Evolutionary conservation across 805 yeast genomes (phyloP), one percentile per base, ranked within the genome.

Genomic region (Kodamaea nitidulidarum): DNA sequence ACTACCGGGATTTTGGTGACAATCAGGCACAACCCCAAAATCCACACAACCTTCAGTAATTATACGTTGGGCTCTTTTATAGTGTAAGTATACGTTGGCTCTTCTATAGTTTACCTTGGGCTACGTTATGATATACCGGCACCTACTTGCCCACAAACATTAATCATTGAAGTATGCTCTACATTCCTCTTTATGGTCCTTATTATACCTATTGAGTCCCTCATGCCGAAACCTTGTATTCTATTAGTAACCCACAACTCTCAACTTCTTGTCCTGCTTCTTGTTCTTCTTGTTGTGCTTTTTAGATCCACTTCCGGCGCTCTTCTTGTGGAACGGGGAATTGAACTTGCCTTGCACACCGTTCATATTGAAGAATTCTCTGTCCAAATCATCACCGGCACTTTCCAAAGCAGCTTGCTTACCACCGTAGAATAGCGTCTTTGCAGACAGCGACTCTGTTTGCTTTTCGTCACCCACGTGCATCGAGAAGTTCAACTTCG

Each of bases 351-450:
- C 95, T 45, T 71, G 70, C 3, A 81, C 78, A 11, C 61, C 65
- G 42, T 72, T 74, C 80, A 81, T 76, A 40, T 75, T 71, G 71
- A 91, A 91, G 55, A 91, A 91, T 42, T 88, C 96, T 26, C 77
- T 71, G 60, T 91, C 97, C 48, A 91, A 68, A 50, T 87, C 93
- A 30, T 78, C 86, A 25, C 91, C 88, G 5, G 88, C 84, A 55
- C 83, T 81, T 48, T 75, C 76, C 46, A 84, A 69, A 2, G 88
- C 86, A 9, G 93, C 91, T 55, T 84, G 88, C 47, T 76, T 80
- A 61, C 93, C 93, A 65, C 93, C 91, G 51, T 84, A 82, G 41
- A 75, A 78, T 12, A 68, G 58, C 7, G 83, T 67, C 41, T 68
- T 71, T 2, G 47, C 43, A 2, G 43, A 35, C 16, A 34, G 36